Conservation (phyloP, 2,329 filamentous ascomycete genomes). For the Penicillium sp. region DNA sequence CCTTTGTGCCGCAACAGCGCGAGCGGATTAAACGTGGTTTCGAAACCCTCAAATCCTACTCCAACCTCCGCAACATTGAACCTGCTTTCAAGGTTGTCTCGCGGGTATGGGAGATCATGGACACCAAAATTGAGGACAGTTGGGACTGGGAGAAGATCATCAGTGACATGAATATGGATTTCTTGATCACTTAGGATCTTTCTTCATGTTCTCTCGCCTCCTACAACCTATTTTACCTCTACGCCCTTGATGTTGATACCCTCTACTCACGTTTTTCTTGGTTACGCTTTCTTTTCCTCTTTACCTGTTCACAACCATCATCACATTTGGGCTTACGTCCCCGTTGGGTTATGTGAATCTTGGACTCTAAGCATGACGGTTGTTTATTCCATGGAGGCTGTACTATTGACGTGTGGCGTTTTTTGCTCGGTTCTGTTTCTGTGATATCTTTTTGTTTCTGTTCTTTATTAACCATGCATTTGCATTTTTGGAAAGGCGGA, state of each 20-base stretch:
- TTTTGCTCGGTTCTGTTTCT: conserved; percentile 20
- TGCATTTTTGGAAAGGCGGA: conserved; percentile 24
- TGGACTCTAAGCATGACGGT: conserved; percentile 23
- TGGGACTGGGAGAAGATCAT: conserved; percentile 71
- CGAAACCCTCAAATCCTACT: conserved; percentile 61
- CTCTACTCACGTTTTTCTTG: conserved; percentile 13
- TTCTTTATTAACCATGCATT: conserved; percentile 20
- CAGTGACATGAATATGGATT: conserved; percentile 64
- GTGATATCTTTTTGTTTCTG: conserved; percentile 5
- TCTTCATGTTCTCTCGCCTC: not conserved
- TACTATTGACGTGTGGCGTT: conserved; percentile 32
- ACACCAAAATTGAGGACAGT: conserved; percentile 59
- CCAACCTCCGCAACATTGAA: conserved; percentile 63
- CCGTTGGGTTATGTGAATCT: conserved; percentile 11
- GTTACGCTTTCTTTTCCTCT: conserved; percentile 11
- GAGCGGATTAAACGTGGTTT: conserved; percentile 62
- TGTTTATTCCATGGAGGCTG: conserved; percentile 20
- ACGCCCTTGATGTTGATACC: conserved; percentile 29
- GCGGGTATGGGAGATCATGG: conserved; percentile 66
- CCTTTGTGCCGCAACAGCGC: conserved; percentile 62
- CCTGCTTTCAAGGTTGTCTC: conserved; percentile 62
- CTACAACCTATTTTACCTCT: conserved; percentile 14
- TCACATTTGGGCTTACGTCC: not conserved
- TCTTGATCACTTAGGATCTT: conserved; percentile 60
- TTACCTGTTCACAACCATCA: not conserved